Percentiles rank a stretch among this genome's conserved stretches.
phyloP scores from a whole-genome alignment of 352 stramenopile genomes.

The Globisporangium polare region DNA sequence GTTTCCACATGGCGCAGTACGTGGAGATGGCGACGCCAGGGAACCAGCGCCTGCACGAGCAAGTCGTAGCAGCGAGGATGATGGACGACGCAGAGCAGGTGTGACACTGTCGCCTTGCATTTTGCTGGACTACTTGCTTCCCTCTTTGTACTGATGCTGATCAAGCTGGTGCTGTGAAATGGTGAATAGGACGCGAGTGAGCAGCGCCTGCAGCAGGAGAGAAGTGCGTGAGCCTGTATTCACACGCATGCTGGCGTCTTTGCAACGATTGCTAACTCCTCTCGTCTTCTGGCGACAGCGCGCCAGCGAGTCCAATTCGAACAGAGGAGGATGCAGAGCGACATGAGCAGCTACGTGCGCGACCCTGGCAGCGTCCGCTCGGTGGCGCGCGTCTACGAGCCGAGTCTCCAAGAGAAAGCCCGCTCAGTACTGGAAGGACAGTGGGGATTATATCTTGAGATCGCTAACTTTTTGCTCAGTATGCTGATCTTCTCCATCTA shows the following conservation, averaged over 20 bases:
- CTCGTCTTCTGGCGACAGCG: no score
- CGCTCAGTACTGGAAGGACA: slow-evolving; percentile 29
- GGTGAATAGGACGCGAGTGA: slow-evolving; percentile 2
- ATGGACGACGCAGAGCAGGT: background rate
- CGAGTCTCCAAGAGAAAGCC: slow-evolving; percentile 37
- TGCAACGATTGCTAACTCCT: no score
- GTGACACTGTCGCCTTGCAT: background rate
- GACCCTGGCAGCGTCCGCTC: slow-evolving; percentile 22
- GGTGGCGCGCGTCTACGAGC: slow-evolving; percentile 38
- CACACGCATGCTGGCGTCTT: no score
- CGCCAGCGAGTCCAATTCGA: slow-evolving; percentile 21
- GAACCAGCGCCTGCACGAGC: background rate
- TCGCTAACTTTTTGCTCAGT: slow-evolving; percentile 56
- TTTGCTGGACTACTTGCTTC: background rate
- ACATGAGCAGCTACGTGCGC: slow-evolving; percentile 17
- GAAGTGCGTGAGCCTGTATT: background rate
- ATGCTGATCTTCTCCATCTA: slow-evolving; percentile 59
- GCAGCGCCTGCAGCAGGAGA: slow-evolving; percentile 9
- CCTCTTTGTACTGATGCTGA: background rate
- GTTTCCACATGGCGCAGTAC: slow-evolving; percentile 22
- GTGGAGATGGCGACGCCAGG: slow-evolving; percentile 23
- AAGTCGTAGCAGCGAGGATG: background rate
- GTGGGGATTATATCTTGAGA: slow-evolving; percentile 44
- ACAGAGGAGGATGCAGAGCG: slow-evolving; percentile 17
- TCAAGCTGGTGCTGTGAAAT: background rate